Evolutionary conservation across 495 filamentous ascomycete species (phyloP).

Genomic region (Aeminium ludgeri): DNA sequence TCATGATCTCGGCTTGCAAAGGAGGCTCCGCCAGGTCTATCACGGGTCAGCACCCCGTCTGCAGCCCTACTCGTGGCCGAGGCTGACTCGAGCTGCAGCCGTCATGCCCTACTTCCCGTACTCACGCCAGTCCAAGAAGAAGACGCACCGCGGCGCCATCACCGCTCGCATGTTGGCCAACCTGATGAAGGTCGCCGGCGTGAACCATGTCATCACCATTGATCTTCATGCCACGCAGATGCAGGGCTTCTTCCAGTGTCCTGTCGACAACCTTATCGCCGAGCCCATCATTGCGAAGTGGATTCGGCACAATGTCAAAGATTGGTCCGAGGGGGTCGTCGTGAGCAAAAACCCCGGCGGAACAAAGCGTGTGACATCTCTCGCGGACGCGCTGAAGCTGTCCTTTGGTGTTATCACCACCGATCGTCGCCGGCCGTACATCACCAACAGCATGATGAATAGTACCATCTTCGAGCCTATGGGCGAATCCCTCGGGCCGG

Average conservation of each 20-base stretch:
- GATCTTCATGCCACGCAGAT: slow-evolving; percentile 86
- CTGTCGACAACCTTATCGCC: slow-evolving; percentile 92
- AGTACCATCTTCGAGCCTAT: slow-evolving; percentile 37
- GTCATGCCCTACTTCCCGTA: slow-evolving; percentile 99
- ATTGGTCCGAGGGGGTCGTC: slow-evolving; percentile 83
- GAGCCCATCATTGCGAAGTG: slow-evolving; percentile 92
- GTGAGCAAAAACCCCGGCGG: slow-evolving; percentile 97
- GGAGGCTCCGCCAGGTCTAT: slow-evolving; percentile 94
- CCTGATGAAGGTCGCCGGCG: slow-evolving; percentile 76
- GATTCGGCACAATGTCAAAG: slow-evolving; percentile 72
- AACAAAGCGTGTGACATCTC: slow-evolving; percentile 90
- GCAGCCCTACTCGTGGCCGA: not conserved
- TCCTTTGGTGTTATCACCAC: slow-evolving; percentile 97
- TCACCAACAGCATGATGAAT: slow-evolving; percentile 41
- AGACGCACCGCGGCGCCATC: slow-evolving; percentile 89
- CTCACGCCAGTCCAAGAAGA: slow-evolving; percentile 97
- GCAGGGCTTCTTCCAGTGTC: slow-evolving; percentile 97
- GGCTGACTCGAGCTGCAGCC: slow-evolving; percentile 34
- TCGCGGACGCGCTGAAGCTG: slow-evolving; percentile 89
- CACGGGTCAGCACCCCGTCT: slow-evolving; percentile 48
- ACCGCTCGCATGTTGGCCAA: slow-evolving; percentile 96
- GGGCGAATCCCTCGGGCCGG: slow-evolving; percentile 18
- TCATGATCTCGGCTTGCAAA: slow-evolving; percentile 97
- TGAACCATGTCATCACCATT: slow-evolving; percentile 94
- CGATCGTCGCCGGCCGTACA: slow-evolving; percentile 50